These are phyloP conservation scores for Cryptosporidium andersoni DNA, from an alignment of 169 alveolate species.

Conservation along the genomic window DNA sequence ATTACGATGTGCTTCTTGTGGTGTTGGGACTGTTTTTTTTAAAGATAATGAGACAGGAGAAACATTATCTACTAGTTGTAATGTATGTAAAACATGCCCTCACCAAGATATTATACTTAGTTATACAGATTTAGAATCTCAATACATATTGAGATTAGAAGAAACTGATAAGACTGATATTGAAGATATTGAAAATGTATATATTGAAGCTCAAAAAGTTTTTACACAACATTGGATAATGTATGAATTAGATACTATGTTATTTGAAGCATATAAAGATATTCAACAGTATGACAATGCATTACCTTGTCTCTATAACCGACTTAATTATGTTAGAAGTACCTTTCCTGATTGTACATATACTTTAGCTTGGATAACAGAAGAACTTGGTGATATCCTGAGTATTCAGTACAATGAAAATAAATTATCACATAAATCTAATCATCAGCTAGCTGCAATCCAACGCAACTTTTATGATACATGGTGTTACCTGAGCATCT, in stretches of 20 bases:
- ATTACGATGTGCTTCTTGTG: constrained; percentile 81
- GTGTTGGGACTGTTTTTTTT: constrained; percentile 73
- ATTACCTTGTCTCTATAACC: constrained; percentile 72
- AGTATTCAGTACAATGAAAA: constrained; percentile 15
- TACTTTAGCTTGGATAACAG: constrained; percentile 85
- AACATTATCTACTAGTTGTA: constrained; percentile 50
- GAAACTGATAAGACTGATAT: constrained; percentile 77
- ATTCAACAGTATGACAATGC: constrained; percentile 73
- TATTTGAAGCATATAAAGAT: constrained; percentile 78
- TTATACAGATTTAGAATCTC: constrained; percentile 69
- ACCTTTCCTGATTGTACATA: constrained; percentile 81
- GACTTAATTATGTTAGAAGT: constrained; percentile 75
- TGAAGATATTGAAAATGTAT: constrained; percentile 76
- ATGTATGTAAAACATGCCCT: constrained; percentile 60
- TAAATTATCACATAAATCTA: background rate
- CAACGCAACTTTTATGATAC: constrained; percentile 64
- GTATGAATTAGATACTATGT: constrained; percentile 76
- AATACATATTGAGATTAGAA: constrained; percentile 74
- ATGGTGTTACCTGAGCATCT: constrained; percentile 70
- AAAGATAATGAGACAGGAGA: constrained; percentile 43
- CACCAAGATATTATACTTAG: constrained; percentile 57
- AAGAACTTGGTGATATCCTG: constrained; percentile 81
- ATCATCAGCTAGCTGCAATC: constrained; percentile 59
- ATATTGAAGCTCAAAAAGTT: constrained; percentile 77
- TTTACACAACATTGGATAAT: constrained; percentile 81